Evolutionary conservation across 768 basidiomycete genomes (phyloP).

Genomic region (Mrakia frigida): DNA sequence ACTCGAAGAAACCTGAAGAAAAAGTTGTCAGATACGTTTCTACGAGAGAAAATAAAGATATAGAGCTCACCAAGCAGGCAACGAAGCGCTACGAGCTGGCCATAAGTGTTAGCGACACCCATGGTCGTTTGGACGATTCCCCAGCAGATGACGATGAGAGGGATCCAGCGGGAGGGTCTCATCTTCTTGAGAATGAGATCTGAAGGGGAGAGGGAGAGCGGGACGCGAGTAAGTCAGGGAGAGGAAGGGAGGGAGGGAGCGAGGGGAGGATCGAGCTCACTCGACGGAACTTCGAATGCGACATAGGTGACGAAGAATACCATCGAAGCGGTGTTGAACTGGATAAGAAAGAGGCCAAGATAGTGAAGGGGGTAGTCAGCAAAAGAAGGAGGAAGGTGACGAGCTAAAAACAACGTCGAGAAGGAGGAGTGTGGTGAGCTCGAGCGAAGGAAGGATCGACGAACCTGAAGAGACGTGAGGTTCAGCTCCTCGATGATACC

Average conservation of each 20-base stretch:
- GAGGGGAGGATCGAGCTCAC: neutral
- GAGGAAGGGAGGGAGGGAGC: neutral
- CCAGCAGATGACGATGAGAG: slow-evolving; percentile 28
- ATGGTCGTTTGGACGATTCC: slow-evolving; percentile 16
- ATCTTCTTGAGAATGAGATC: slow-evolving; percentile 39
- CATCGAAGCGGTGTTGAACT: slow-evolving; percentile 34
- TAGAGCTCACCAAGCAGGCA: neutral
- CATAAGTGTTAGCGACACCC: slow-evolving; percentile 22
- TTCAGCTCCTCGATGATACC: too few species aligned
- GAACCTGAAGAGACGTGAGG: too few species aligned
- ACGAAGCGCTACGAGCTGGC: slow-evolving; percentile 24
- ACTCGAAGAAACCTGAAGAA: slow-evolving; percentile 21
- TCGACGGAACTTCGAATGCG: slow-evolving; percentile 42
- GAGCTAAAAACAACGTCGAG: neutral
- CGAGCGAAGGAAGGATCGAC: too few species aligned
- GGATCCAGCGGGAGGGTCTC: slow-evolving; percentile 31
- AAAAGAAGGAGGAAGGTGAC: neutral
- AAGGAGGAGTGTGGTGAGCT: too few species aligned
- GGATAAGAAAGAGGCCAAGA: neutral
- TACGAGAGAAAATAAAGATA: too few species aligned
- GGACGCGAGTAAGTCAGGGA: too few species aligned
- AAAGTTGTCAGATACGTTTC: too few species aligned
- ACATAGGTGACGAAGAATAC: slow-evolving; percentile 47
- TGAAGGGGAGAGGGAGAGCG: slow-evolving; percentile 22
- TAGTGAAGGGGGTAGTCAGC: neutral